Conservation (phyloP, 257 asterid genomes). For the Ophiorrhiza pumila region DNA sequence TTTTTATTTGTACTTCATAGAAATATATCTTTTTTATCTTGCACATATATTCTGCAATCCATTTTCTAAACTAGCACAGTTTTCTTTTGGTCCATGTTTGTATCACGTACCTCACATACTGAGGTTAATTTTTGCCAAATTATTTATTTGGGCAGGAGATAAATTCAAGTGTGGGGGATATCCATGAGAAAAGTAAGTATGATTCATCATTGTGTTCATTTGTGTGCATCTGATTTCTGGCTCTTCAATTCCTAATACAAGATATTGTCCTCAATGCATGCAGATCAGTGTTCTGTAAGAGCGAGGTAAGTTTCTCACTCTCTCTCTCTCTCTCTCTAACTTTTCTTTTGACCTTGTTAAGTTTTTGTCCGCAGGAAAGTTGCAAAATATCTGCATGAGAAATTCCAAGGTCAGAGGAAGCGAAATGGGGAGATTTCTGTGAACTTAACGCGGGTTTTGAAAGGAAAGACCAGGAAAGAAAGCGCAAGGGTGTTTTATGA, state of each 20-base stretch:
- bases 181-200: conserved; percentile 38
- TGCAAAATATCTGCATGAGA: conserved; percentile 42
- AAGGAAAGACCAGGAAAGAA: conserved; percentile 52
- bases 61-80: no score
- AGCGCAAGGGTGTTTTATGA: conserved; percentile 71
- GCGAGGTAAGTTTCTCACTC: conserved; percentile 50
- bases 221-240: conserved; percentile 2
- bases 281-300: conserved; percentile 53
- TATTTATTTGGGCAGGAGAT: conserved; percentile 43
- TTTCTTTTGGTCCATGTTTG: neutral
- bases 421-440: conserved; percentile 28
- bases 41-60: no score
- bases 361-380: conserved; percentile 39
- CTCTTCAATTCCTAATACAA: neutral
- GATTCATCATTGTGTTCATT: neutral
- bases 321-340: neutral
- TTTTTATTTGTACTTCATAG: neutral
- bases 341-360: conserved; percentile 4
- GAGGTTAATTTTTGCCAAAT: conserved; percentile 14
- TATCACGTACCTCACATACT: neutral
- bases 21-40: no score
- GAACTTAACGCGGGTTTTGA: conserved; percentile 40
- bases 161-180: conserved; percentile 32
- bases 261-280: conserved; percentile 34
- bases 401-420: conserved; percentile 39